Base-by-base conservation (phyloP, 73 alveolate genomes). In the Blepharisma stoltei region DNA sequence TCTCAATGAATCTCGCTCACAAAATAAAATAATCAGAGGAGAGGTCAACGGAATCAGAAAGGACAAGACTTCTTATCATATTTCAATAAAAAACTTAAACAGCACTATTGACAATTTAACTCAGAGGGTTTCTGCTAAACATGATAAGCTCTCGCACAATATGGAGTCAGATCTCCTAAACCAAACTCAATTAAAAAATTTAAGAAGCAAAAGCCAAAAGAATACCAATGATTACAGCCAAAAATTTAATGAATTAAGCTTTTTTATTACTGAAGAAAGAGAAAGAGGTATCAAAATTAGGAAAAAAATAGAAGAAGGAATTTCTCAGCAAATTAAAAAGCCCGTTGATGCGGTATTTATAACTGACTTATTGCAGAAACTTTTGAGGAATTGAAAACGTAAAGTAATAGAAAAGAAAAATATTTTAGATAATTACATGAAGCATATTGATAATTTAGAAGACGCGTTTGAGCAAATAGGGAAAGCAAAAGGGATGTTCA, bases 381-480 rank as follows among this genome's bases (percentile, higher is more conserved):
- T 60, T 9, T 18, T 60, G 48, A 38, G 53, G 50, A 88, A 84
- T 66, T 88, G 91, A 89, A 54, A 52, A 18, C 54, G 78, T 46
- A 88, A 84, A 70, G 83, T 80, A 68, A 88, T 76, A 70, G 95
- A 88, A 78, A 88, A 88, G 89, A 88, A 88, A 78, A 73, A 66
- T 27, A 81, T 80, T 67, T 54, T 88, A 78, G 92, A 88, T 65
- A 79, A 55, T 78, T 88, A 88, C 71, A 84, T 83, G 54, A 53
- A 83, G 18, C 86, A 83, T 65, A 90, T 84, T 27, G 83, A 78
- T 67, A 80, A 83, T 48, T 55, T 88, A n/a, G 95, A 88, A 73
- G 92, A 88, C 54, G 95, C 95, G 43, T 88, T 88, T 70, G 88
- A 84, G 25, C 86, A 88, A 78, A 88, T 88, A 46, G 79, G 80